Percentiles rank a stretch among this genome's conserved stretches.
Evolutionary conservation across 2,329 filamentous ascomycete genomes (phyloP).

Genomic region (Neonectria sp.): DNA sequence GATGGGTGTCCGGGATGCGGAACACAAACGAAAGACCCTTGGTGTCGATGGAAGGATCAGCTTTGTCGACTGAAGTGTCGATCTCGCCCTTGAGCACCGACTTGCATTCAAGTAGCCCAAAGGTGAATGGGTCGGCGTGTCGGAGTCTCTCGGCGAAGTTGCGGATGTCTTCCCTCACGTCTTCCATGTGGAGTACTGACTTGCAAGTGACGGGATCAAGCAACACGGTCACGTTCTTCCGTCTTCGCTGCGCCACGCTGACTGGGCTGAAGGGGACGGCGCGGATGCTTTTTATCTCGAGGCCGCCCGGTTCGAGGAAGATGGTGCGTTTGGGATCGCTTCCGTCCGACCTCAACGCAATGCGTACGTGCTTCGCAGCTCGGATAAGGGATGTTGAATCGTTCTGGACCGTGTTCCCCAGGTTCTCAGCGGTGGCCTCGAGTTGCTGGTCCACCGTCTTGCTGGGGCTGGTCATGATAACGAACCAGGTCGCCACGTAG

Average conservation of each 20-base stretch:
- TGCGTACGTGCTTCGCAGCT: background rate
- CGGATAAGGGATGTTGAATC: background rate
- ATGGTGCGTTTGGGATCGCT: background rate
- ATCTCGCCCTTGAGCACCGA: background rate
- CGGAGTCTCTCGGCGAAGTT: constrained; percentile 17
- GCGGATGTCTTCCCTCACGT: background rate
- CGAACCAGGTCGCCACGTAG: background rate
- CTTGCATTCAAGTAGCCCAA: constrained; percentile 23
- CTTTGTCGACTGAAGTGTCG: background rate
- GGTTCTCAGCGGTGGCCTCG: background rate
- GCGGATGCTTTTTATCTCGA: background rate
- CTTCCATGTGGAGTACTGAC: background rate
- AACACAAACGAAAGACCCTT: background rate
- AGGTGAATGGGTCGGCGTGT: constrained; percentile 19
- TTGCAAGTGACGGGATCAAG: background rate
- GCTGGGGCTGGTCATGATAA: background rate
- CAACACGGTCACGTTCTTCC: background rate
- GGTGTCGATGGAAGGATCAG: background rate
- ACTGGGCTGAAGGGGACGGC: background rate
- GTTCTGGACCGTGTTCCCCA: background rate
- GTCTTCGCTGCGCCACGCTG: background rate
- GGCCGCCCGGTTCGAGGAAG: background rate
- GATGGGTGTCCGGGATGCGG: background rate
- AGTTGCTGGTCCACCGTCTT: background rate
- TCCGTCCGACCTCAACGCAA: background rate